phyloP scores from a whole-genome alignment of 2,329 filamentous ascomycete genomes.

The Neopestalotiopsis clavispora region DNA sequence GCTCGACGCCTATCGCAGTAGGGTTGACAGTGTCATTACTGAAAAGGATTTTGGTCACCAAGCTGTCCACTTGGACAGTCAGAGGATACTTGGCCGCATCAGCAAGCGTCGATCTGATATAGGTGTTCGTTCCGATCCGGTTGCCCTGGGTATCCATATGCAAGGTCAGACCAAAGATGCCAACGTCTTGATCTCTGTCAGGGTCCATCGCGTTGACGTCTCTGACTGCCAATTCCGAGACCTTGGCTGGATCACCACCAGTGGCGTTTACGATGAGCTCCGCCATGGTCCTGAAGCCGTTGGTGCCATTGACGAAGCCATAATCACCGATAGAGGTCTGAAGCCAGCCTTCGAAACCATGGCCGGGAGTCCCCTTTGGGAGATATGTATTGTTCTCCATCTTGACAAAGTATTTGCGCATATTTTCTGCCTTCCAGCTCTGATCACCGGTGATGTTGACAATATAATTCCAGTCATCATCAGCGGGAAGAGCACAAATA shows the following conservation, averaged over 20 bases:
- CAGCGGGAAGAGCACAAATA: constrained; percentile 33
- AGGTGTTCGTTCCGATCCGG: constrained; percentile 51
- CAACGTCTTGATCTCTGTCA: constrained; percentile 31
- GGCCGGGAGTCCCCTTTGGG: constrained; percentile 29
- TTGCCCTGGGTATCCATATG: constrained; percentile 33
- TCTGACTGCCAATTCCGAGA: neutral
- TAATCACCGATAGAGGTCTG: constrained; percentile 35
- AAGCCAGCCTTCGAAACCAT: constrained; percentile 35
- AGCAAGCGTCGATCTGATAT: constrained; percentile 51
- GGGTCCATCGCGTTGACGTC: constrained; percentile 33
- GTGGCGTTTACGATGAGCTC: constrained; percentile 28
- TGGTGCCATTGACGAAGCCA: constrained; percentile 25
- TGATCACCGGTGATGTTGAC: constrained; percentile 34
- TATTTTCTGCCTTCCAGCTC: constrained; percentile 32
- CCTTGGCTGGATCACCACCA: constrained; percentile 30
- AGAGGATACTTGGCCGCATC: constrained; percentile 49
- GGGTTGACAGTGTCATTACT: constrained; percentile 27
- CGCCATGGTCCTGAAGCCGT: constrained; percentile 25
- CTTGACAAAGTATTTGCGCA: constrained; percentile 31
- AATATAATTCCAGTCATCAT: constrained; percentile 36
- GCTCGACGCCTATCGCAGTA: constrained; percentile 33
- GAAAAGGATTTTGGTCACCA: constrained; percentile 34
- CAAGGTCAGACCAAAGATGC: constrained; percentile 31
- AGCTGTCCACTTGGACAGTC: constrained; percentile 36
- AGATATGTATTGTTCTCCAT: constrained; percentile 35